Conservation (phyloP, 2,329 filamentous ascomycete genomes). For the Sporothrix mexicana region DNA sequence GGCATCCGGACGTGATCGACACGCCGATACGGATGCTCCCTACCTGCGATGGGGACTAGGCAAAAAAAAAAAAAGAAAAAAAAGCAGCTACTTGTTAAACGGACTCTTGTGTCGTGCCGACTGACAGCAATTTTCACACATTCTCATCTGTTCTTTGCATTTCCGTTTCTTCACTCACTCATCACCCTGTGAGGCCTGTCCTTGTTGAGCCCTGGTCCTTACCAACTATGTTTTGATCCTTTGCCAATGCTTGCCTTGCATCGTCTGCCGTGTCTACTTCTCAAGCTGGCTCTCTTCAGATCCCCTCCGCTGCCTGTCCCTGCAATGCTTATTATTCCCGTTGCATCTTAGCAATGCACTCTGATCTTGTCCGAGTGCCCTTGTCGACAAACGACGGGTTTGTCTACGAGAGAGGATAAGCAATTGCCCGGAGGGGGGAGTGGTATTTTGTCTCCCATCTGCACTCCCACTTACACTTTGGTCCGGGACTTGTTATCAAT, state of each 20-base stretch:
- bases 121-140: background rate
- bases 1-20: constrained; percentile 6
- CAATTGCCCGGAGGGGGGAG: background rate
- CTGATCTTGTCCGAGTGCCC: background rate
- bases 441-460: background rate
- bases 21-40: constrained; percentile 12
- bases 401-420: background rate
- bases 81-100: too few species aligned
- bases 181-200: background rate
- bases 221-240: background rate
- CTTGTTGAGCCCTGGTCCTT: background rate
- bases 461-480: background rate
- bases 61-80: too few species aligned
- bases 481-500: constrained; percentile 17
- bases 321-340: background rate
- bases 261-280: background rate
- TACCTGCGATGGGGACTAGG: background rate
- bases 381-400: background rate
- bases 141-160: background rate
- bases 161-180: background rate
- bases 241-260: background rate
- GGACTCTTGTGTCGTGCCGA: constrained; percentile 5
- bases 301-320: background rate
- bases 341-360: background rate
- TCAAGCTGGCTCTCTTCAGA: background rate